Evolutionary conservation across 2,329 filamentous ascomycete species (phyloP).

Genomic region (Aspergillus viridinutans): DNA sequence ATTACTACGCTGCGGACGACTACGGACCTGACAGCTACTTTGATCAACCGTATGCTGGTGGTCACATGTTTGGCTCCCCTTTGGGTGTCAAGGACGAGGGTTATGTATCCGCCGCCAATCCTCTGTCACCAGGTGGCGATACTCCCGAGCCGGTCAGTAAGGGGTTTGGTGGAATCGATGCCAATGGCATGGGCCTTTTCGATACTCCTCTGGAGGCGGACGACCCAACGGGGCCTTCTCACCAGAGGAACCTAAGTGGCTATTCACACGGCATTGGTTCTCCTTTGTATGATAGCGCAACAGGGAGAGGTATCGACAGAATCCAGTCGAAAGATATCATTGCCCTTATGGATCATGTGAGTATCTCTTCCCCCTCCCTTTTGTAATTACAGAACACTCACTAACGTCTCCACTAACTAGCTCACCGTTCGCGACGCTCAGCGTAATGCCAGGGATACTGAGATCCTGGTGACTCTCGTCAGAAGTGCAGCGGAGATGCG

Average conservation of each 20-base stretch:
- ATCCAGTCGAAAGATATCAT: constrained; percentile 97
- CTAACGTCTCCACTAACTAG: constrained; percentile 38
- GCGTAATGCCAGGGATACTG: constrained; percentile 90
- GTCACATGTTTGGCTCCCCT: constrained; percentile 46
- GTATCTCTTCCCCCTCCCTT: constrained; percentile 26
- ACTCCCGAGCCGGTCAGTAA: constrained; percentile 45
- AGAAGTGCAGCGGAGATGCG: constrained; percentile 95
- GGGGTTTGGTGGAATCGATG: constrained; percentile 51
- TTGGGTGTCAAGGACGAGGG: constrained; percentile 76
- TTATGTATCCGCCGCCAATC: constrained; percentile 75
- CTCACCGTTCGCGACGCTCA: constrained; percentile 96
- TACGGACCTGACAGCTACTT: constrained; percentile 39
- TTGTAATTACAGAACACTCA: constrained; percentile 1
- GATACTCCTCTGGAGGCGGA: constrained; percentile 47
- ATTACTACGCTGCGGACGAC: constrained; percentile 52
- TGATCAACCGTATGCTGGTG: constrained; percentile 31
- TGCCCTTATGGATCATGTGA: constrained; percentile 90
- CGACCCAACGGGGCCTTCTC: constrained; percentile 63
- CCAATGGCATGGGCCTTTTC: constrained; percentile 48
- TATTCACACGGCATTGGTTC: constrained; percentile 89
- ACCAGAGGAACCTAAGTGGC: constrained; percentile 69
- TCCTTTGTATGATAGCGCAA: constrained; percentile 84
- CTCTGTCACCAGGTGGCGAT: constrained; percentile 46
- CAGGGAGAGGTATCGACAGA: constrained; percentile 78
- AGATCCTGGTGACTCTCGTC: constrained; percentile 91